Evolutionary conservation across 192 early-diverging fungal genomes (phyloP), one percentile per base, ranked within the genome.

Genomic region (Coemansia pectinata): DNA sequence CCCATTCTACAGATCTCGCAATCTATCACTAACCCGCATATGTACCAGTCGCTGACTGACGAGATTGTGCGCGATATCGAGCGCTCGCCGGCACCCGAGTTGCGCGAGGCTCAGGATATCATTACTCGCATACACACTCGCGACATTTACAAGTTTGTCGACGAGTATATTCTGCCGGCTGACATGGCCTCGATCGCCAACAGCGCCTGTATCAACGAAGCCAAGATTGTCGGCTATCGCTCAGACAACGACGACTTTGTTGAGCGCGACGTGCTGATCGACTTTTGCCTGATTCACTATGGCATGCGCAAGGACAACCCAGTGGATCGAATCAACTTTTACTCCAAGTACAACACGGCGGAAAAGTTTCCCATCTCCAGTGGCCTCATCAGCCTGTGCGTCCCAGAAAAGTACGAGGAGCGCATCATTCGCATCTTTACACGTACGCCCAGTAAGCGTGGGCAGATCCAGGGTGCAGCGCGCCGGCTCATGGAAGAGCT

Each of bases 301-400:
- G 93, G 92, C n/a, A 91, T 94, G 88, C 87, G 89, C 61, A 88
- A 89, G 50, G 75, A 88, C 31, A 96, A 98, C 65, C 96, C 96
- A 0, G 90, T 98, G 8, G 93, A 98, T 65, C 75, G 73, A 33
- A 86, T 95, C 65, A 82, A 84, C 39, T 98, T 98, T 66, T 96
- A 87, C 78, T 88, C 83, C 27, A 95, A 95, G 68, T 87, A 75
- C 70, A 80, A 85, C 58, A 73, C 71, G 15, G 73, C 78, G 38
- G 78, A 76, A 40, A 88, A 84, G 21, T 93, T 92, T 34, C 83
- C 79, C 50, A 88, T 97, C 44, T 67, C 85, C 8, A 88, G 86
- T 70, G 85, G 92, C 27, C 74, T 92, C 62, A 88, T 94, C 21
- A 94, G 92, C 11, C 33, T 79, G 40, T 84, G 81, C 45, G 70